Conservation (phyloP, 192 early-diverging fungal species). For the Backusella mclennaniae region DNA sequence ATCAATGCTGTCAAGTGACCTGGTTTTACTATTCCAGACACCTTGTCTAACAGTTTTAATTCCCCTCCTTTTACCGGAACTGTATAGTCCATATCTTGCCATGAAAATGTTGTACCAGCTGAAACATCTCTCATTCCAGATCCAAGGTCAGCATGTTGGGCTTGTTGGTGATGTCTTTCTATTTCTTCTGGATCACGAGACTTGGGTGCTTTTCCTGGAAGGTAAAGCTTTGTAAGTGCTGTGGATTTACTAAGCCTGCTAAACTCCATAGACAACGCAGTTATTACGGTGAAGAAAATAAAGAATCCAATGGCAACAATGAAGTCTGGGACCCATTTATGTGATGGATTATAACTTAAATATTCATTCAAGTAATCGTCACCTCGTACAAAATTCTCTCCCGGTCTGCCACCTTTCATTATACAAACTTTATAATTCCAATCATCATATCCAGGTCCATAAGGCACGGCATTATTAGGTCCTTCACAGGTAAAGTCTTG, state of each 20-base stretch:
- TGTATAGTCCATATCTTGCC: conserved; percentile 65
- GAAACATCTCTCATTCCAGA: conserved; percentile 40
- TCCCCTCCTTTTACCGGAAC: conserved; percentile 61
- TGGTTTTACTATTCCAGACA: conserved; percentile 67
- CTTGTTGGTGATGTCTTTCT: conserved; percentile 28
- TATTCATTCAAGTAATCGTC: conserved; percentile 55
- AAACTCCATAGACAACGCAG: conserved; percentile 55
- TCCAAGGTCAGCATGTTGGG: conserved; percentile 36
- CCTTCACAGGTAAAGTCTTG: conserved; percentile 39
- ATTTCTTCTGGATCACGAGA: conserved; percentile 21
- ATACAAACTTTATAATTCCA: conserved; percentile 54
- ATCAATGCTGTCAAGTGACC: conserved; percentile 87
- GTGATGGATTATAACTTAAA: conserved; percentile 53
- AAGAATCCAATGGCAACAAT: conserved; percentile 52
- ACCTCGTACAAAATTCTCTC: conserved; percentile 53
- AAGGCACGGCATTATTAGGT: conserved; percentile 19
- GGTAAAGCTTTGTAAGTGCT: conserved; percentile 48
- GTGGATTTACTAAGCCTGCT: conserved; percentile 57
- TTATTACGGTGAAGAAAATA: conserved; percentile 39
- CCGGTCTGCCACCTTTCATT: conserved; percentile 56
- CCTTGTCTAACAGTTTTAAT: conserved; percentile 62
- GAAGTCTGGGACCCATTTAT: conserved; percentile 59
- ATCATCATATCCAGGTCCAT: conserved; percentile 40
- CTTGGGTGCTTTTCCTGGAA: conserved; percentile 33
- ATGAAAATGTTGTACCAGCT: conserved; percentile 53